These are phyloP conservation scores for Lobulomyces angularis DNA, from an alignment of 192 early-diverging fungal species.

Conservation along the genomic window DNA sequence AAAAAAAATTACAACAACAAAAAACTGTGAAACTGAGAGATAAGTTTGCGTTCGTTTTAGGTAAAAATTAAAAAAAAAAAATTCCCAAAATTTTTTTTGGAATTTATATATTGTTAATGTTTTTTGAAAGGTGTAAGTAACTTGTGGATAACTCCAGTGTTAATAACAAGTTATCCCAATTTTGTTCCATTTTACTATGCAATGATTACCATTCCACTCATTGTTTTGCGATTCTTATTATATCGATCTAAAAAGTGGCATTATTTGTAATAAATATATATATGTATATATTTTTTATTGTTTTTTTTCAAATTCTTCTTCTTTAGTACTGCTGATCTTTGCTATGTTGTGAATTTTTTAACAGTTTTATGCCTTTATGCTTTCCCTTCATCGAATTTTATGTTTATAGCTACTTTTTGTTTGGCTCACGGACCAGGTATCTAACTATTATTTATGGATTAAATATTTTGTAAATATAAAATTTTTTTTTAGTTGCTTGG, in stretches of 20 bases:
- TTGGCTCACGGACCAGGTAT: constrained; percentile 52
- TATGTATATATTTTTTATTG: constrained; percentile 10
- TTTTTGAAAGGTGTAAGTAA: constrained; percentile 54
- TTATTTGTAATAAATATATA: constrained; percentile 48
- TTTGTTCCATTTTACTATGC: constrained; percentile 47
- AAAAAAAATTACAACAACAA: not conserved
- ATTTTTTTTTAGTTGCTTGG: no score
- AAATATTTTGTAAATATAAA: no score
- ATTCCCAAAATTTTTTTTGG: no score
- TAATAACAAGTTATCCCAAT: constrained; percentile 32
- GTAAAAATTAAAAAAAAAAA: no score
- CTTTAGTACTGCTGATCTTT: not conserved
- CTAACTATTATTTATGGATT: no score
- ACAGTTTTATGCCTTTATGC: constrained; percentile 40
- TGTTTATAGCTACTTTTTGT: constrained; percentile 25
- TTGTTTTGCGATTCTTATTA: constrained; percentile 34
- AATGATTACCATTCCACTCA: constrained; percentile 22
- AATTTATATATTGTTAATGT: no score
- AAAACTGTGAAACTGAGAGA: constrained; percentile 26
- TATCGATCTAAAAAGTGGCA: constrained; percentile 44
- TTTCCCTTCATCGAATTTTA: constrained; percentile 16
- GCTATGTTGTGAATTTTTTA: constrained; percentile 38
- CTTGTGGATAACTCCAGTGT: constrained; percentile 42
- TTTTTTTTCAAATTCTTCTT: not conserved
- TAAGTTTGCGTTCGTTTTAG: constrained; percentile 53